A percentile compares a stretch with the other conserved stretches of the same genome.
phyloP scores from a whole-genome alignment of 2,329 filamentous ascomycete species.

The Ophiostoma angusticollis region DNA sequence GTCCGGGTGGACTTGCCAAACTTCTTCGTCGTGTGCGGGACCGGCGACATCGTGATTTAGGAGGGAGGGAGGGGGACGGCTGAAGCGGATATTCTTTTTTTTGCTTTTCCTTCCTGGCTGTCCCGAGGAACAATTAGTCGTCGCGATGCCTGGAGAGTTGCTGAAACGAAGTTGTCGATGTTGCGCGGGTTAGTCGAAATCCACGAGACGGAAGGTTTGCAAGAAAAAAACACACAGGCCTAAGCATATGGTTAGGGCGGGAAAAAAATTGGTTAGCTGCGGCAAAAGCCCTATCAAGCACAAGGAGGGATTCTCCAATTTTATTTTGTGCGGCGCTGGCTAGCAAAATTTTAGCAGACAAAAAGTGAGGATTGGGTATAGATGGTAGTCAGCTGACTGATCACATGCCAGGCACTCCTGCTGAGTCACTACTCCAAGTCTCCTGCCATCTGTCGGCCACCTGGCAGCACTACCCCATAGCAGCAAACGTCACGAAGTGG shows the following conservation, averaged over 20 bases:
- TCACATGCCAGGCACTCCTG: too few species aligned
- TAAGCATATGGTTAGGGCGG: constrained; percentile 8
- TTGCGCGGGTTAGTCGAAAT: constrained; percentile 10
- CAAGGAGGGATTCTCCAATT: constrained; percentile 9
- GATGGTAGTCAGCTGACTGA: neutral
- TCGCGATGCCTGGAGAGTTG: constrained; percentile 7
- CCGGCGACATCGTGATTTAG: constrained; percentile 63
- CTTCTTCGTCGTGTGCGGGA: constrained; percentile 69
- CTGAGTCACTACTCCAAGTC: too few species aligned
- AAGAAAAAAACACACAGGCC: constrained; percentile 9
- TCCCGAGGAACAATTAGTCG: constrained; percentile 8
- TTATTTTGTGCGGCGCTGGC: constrained; percentile 12
- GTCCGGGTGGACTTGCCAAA: constrained; percentile 84
- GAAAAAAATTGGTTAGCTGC: constrained; percentile 13
- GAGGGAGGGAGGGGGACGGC: too few species aligned
- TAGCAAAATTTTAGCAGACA: too few species aligned
- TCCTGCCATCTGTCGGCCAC: constrained; percentile 2
- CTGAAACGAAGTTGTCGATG: constrained; percentile 8
- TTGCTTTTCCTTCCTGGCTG: constrained; percentile 10
- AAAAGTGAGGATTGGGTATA: too few species aligned
- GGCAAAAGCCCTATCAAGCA: constrained; percentile 10
- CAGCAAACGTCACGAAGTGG: constrained; percentile 13
- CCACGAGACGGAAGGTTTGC: constrained; percentile 5
- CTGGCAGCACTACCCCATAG: neutral
- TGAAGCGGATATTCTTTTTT: too few species aligned